phyloP scores from a whole-genome alignment of 306 rosid genomes.

The Sophora flavescens region DNA sequence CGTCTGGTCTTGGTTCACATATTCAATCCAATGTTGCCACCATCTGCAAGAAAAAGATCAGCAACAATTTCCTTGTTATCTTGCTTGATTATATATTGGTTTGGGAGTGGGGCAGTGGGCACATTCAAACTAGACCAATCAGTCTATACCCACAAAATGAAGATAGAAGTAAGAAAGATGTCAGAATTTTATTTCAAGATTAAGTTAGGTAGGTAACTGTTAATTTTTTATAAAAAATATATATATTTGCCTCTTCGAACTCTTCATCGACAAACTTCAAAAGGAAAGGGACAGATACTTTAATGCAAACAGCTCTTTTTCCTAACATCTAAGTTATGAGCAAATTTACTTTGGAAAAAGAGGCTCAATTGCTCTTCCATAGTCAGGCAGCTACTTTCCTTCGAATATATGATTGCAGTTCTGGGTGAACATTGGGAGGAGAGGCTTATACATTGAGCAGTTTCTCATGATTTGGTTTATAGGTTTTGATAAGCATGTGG shows the following conservation, averaged over 20 bases:
- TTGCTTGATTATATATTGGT: slow-evolving; percentile 7
- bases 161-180: slow-evolving; percentile 18
- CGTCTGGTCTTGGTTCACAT: slow-evolving; percentile 92
- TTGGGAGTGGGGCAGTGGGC: not conserved
- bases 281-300: slow-evolving; percentile 20
- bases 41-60: slow-evolving; percentile 65
- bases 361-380: slow-evolving; percentile 37
- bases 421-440: not conserved
- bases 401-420: slow-evolving; percentile 10
- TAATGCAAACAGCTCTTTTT: not conserved
- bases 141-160: slow-evolving; percentile 36
- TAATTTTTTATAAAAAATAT: not conserved
- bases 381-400: slow-evolving; percentile 33
- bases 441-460: slow-evolving; percentile 10
- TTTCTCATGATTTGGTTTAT: slow-evolving; percentile 16
- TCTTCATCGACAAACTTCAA: slow-evolving; percentile 16
- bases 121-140: slow-evolving; percentile 40
- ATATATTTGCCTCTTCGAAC: slow-evolving; percentile 7
- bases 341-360: slow-evolving; percentile 32
- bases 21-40: slow-evolving; percentile 99
- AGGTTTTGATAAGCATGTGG: not conserved
- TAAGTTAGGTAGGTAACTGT: not conserved
- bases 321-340: not conserved
- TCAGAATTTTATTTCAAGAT: slow-evolving; percentile 7
- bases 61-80: slow-evolving; percentile 30